Base-by-base conservation (phyloP, 805 yeast species). In the Blastobotrys attinorum region DNA sequence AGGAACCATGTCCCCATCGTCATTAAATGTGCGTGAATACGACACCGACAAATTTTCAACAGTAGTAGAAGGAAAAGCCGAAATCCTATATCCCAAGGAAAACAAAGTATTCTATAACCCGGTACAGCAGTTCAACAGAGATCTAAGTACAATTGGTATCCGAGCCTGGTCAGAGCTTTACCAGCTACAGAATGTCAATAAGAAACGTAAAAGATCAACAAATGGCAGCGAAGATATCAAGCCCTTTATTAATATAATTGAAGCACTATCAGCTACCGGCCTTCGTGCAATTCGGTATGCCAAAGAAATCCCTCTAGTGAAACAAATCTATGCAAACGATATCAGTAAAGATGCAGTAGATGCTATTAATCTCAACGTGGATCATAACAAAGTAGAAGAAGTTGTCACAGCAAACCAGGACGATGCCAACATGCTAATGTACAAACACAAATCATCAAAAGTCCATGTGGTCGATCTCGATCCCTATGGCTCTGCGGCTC, bases 401-500 rank as follows among this genome's bases (percentile, higher is more conserved):
- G 71, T 71, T 22, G 89, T 90, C 17, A 62, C 58, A 37, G 73
- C 92, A 6, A 79, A 83, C 53, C 75, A 76, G 53, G 96, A 92
- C 25, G 97, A 92, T 65, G 98, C 98, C n/a, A 87, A 83, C 51
- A 77, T 76, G 33, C 77, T 74, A 57, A 86, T 92, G 95, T 69
- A 81, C 42, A 57, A 46, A 1, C 55, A 51, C 42, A 54, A 54
- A 42, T 29, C 22, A 16, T 37, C 49, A 64, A 51, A 10, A 59
- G 65, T 39, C 63, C 95, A 92, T 59, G 84, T 86, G 2, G 77
- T 92, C 46, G 99, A 92, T 64, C 71, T 92, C 41, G 99, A 92
- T 63, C 99, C 99, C 0, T 92, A 92, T 59, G 99, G 99, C 23
- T 83, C 97, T 0, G 98, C 96, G 0, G 77, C 96, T 0, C 98